These are phyloP conservation scores for Cladosporium sphaerospermum DNA, from an alignment of 2,329 filamentous ascomycete species.

Conservation along the genomic window DNA sequence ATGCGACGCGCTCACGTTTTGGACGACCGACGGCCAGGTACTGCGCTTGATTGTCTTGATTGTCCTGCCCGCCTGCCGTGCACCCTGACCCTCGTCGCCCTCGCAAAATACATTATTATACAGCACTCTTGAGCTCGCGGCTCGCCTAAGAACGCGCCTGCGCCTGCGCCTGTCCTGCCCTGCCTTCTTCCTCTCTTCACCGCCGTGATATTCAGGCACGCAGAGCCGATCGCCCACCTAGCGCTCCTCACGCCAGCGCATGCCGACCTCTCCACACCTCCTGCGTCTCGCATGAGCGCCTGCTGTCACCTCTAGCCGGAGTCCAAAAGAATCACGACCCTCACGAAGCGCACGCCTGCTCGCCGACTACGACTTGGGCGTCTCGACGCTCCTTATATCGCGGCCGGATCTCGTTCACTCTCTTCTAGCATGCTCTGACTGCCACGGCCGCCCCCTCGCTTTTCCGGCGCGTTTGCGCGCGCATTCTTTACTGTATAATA, in stretches of 20 bases:
- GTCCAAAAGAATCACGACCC: slow-evolving; percentile 7
- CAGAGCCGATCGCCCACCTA: slow-evolving; percentile 1
- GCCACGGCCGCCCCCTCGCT: slow-evolving; percentile 3
- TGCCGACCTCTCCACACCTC: slow-evolving; percentile 9
- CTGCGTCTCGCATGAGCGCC: slow-evolving; percentile 21
- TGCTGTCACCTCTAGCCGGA: slow-evolving; percentile 17
- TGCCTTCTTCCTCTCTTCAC: background rate
- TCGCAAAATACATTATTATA: too few species aligned
- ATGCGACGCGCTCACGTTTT: slow-evolving; percentile 5
- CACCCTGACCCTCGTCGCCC: too few species aligned
- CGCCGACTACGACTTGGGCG: slow-evolving; percentile 7
- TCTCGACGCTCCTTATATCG: slow-evolving; percentile 1
- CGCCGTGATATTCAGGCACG: background rate
- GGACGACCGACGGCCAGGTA: slow-evolving; percentile 2
- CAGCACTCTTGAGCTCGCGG: too few species aligned
- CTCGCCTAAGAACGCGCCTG: too few species aligned
- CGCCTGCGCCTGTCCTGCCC: background rate
- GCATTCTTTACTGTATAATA: slow-evolving; percentile 9
- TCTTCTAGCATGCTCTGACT: slow-evolving; percentile 18
- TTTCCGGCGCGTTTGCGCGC: slow-evolving; percentile 1
- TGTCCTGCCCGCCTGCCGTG: background rate
- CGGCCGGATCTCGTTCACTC: slow-evolving; percentile 12
- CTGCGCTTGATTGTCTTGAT: background rate
- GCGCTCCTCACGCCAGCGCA: slow-evolving; percentile 4
- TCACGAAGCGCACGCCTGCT: slow-evolving; percentile 2